A percentile compares a stretch with the other conserved stretches of the same genome.
These are phyloP conservation scores for Wallemia mellicola DNA, from an alignment of 1,284 basidiomycete species.

Conservation along the genomic window DNA sequence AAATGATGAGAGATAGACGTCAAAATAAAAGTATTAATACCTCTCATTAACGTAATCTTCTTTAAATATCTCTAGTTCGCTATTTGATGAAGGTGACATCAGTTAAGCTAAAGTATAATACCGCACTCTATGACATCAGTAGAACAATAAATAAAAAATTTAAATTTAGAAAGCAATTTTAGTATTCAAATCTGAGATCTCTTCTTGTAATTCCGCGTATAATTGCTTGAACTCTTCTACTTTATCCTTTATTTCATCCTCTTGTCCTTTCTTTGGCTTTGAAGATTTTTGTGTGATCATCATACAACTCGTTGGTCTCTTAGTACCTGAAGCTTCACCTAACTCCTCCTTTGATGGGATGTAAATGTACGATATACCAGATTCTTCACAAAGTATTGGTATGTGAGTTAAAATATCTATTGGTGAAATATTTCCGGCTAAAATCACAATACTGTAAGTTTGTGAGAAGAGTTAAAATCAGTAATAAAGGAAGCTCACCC, in stretches of 20 bases:
- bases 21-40: no score
- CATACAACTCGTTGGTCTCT: conserved; percentile 90
- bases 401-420: conserved; percentile 95
- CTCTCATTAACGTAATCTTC: background rate
- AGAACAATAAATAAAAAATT: background rate
- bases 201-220: conserved; percentile 13
- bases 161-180: background rate
- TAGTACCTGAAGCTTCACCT: conserved; percentile 79
- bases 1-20: no score
- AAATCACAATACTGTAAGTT: conserved; percentile 38
- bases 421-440: conserved; percentile 91
- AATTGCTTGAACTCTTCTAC: conserved; percentile 34
- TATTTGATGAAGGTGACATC: no score
- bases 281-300: conserved; percentile 26
- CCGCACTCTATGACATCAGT: no score
- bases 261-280: conserved; percentile 4
- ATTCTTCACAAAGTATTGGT: conserved; percentile 80
- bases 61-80: no score
- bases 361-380: conserved; percentile 63
- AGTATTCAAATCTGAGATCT: background rate
- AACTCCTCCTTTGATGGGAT: conserved; percentile 40
- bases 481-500: conserved; percentile 26
- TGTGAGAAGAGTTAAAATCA: conserved; percentile 3
- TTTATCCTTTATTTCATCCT: conserved; percentile 9
- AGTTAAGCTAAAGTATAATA: no score